Base-by-base conservation (phyloP, 2,329 filamentous ascomycete species). In the Westerdykella ornata region DNA sequence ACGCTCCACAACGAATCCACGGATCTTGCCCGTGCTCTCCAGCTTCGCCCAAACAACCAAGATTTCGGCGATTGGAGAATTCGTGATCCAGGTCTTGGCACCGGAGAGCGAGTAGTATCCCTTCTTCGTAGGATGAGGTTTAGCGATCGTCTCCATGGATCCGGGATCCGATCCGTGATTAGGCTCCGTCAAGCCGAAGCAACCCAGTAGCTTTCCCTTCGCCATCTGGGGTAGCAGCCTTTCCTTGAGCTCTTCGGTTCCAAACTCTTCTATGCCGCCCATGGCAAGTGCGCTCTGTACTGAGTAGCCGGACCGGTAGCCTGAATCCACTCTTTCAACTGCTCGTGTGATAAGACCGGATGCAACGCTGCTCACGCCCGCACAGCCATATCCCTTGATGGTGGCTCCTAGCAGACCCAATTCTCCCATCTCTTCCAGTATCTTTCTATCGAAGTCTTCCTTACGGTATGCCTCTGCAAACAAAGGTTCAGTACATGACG, bases 71-170 rank as follows among this genome's bases (percentile, higher is more conserved):
- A 95, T 94, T 3, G 88, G 88, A 6, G 85, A 90, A 68, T 95
- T 95, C 12, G 88, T 95, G 63, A 95, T 95, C 88, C 88, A 95
- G 0, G 89, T 95, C 74, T 95, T 95, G 37, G 85, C 72, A 1
- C 88, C 88, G 35, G 82, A 87, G 28, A 95, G 69, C 33, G 81
- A 77, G 55, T 83, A 85, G 65, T 88, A 87, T 1, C 88, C 88
- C 59, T 85, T 83, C 72, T 89, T 89, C 6, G 79, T 82, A 5
- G 88, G 85, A 62, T 95, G 88, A 37, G 82, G 81, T 62, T 82
- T 87, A n/a, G 88, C 89, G 8, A 78, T 75, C 5, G 84, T 88
- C 73, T 95, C 88, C 87, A 95, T 90, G 28, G 84, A 86, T 12
- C 88, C 88, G 4, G 88, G 88, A 61, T 95, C 89, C 42, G 85